Evolutionary conservation across 306 rosid species (phyloP).

Genomic region (Lagenaria siceraria): DNA sequence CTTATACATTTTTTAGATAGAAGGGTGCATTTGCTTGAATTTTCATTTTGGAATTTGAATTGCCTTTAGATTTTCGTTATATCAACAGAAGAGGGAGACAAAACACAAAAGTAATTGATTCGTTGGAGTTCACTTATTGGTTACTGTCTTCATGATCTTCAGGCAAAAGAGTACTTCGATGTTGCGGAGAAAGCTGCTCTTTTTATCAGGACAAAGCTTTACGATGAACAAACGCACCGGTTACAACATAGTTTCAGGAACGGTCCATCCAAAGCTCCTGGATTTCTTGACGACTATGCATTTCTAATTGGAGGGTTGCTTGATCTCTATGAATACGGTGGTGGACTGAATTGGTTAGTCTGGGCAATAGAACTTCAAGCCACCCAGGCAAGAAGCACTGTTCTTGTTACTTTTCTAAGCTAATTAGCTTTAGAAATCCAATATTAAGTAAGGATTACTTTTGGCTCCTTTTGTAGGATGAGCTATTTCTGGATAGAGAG

Average conservation of each 20-base stretch:
- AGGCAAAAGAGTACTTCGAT: conserved; percentile 63
- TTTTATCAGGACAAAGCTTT: conserved; percentile 60
- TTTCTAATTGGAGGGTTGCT: conserved; percentile 74
- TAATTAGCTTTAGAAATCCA: neutral
- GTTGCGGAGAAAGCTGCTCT: conserved; percentile 72
- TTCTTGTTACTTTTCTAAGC: neutral
- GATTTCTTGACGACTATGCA: conserved; percentile 85
- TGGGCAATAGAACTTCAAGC: conserved; percentile 89
- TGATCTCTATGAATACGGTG: conserved; percentile 81
- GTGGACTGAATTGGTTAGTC: conserved; percentile 53
- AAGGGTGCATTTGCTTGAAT: neutral
- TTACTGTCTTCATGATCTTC: conserved; percentile 15
- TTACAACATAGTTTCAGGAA: conserved; percentile 79
- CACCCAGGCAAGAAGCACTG: conserved; percentile 51
- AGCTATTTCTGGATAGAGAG: conserved; percentile 71
- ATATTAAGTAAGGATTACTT: neutral
- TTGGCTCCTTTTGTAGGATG: conserved; percentile 45
- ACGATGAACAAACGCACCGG: conserved; percentile 41
- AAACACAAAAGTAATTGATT: neutral
- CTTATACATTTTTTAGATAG: too few species aligned
- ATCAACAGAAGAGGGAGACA: neutral
- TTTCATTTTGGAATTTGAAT: neutral
- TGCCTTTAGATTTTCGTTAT: neutral
- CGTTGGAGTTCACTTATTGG: neutral
- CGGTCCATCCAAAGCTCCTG: conserved; percentile 80